Evolutionary conservation across 495 filamentous ascomycete species (phyloP), one percentile per base, ranked within the genome.

Genomic region (Aspergillus incahuasiensis): DNA sequence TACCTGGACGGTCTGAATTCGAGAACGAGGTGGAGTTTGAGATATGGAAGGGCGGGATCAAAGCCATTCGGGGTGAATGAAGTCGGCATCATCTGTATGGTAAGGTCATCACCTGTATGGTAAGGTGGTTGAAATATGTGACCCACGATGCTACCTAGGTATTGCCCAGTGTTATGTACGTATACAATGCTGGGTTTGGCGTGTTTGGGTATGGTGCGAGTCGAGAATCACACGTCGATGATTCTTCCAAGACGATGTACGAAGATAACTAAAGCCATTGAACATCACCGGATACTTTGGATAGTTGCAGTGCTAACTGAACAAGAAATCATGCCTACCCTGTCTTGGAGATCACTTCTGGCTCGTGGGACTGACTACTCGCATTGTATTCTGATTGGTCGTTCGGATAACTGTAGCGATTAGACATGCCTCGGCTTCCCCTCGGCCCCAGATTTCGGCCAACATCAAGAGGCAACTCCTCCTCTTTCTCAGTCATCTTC

Each of bases 31-130:
- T 78, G 12, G 71, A 76, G 40, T 79, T 83, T 67, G 73, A 78
- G 56, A 74, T 82, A 45, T 79, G 76, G 75, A 68, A 67, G 61
- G 78, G 78, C 11, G 78, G 78, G 13, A 48, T 79, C 15, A 62
- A 68, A n/a, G 34, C 48, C 16, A 34, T 50, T 40, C 13, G 18
- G 38, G 18, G 3, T 5, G 38, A 18, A 18, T 40, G 18, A 18
- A 18, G 15, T 8, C 7, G 34, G 13, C 13, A 35, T 35, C 34
- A 35, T 11, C 34, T 35, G 13, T 12, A 35, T 35, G 13, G 13
- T 35, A 35, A 12, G 4, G 13, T 35, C 34, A n/a, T n/a, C n/a
- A n/a, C n/a, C n/a, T n/a, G n/a, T n/a, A n/a, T n/a, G n/a, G n/a
- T n/a, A n/a, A n/a, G n/a, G n/a, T n/a, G n/a, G n/a, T n/a, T n/a